These are phyloP conservation scores for Sordariomycetes sp. DNA, from an alignment of 2,329 filamentous ascomycete genomes.

Conservation along the genomic window DNA sequence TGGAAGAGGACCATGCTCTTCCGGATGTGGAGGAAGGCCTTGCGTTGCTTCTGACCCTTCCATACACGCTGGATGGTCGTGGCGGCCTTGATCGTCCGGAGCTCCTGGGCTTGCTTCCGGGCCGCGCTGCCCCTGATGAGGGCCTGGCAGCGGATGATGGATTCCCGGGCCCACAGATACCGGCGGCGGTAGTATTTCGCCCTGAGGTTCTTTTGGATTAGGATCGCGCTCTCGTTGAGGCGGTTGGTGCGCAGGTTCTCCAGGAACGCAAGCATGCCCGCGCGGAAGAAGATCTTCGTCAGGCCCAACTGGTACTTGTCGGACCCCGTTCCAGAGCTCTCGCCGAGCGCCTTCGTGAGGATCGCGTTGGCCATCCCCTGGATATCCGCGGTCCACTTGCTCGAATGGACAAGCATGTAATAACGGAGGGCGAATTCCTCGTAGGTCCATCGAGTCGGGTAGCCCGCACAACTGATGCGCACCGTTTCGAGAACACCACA, in stretches of 20 bases:
- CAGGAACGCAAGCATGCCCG: slow-evolving; percentile 95
- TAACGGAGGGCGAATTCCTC: slow-evolving; percentile 96
- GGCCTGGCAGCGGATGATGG: slow-evolving; percentile 73
- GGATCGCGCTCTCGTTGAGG: slow-evolving; percentile 85
- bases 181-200: slow-evolving; percentile 91
- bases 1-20: slow-evolving; percentile 81
- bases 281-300: slow-evolving; percentile 98
- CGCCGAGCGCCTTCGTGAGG: slow-evolving; percentile 75
- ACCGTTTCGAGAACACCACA: slow-evolving; percentile 99
- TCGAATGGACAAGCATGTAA: slow-evolving; percentile 92
- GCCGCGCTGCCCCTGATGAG: slow-evolving; percentile 68
- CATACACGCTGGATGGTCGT: slow-evolving; percentile 93
- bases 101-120: slow-evolving; percentile 66
- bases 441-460: slow-evolving; percentile 96
- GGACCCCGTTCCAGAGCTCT: slow-evolving; percentile 58
- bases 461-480: slow-evolving; percentile 92
- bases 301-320: slow-evolving; percentile 97
- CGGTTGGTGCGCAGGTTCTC: slow-evolving; percentile 87
- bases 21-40: slow-evolving; percentile 66
- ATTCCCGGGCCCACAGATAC: slow-evolving; percentile 76
- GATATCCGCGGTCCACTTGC: slow-evolving; percentile 87
- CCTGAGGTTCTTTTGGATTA: slow-evolving; percentile 97
- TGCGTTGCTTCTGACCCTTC: slow-evolving; percentile 85
- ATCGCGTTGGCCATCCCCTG: slow-evolving; percentile 90
- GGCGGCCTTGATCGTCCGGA: slow-evolving; percentile 74